Conservation (phyloP, 2,329 filamentous ascomycete species). For the Fusarium azukiicola region DNA sequence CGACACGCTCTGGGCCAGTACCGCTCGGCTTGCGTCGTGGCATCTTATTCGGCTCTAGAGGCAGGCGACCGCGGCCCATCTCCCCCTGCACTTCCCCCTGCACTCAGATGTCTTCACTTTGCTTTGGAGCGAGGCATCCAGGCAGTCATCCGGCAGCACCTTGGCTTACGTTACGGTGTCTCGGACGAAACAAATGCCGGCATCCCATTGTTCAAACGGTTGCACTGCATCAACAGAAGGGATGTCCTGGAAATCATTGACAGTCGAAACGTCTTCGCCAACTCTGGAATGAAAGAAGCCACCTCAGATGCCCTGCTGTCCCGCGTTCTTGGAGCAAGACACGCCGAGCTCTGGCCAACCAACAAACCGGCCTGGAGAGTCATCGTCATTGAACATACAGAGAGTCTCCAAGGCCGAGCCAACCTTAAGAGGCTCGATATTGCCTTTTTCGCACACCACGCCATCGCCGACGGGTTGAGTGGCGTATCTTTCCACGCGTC, state of each 20-base stretch:
- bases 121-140: slow-evolving; percentile 20
- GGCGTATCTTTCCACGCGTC: slow-evolving; percentile 29
- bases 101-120: not conserved
- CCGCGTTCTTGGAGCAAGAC: not conserved
- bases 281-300: accelerated
- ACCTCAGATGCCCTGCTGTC: not conserved
- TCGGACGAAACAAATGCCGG: not conserved
- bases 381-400: not conserved
- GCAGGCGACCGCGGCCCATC: not conserved
- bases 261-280: not conserved
- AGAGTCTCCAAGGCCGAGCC: not conserved
- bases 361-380: slow-evolving; percentile 38
- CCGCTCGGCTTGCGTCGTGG: slow-evolving; percentile 33
- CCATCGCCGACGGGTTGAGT: slow-evolving; percentile 38
- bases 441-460: slow-evolving; percentile 37
- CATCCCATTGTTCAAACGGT: slow-evolving; percentile 2
- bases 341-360: slow-evolving; percentile 15
- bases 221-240: not conserved
- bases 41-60: slow-evolving; percentile 9
- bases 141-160: slow-evolving; percentile 17
- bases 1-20: slow-evolving; percentile 29
- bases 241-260: slow-evolving; percentile 19
- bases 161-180: slow-evolving; percentile 13
- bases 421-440: slow-evolving; percentile 4
- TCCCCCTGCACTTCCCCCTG: too few relatives aligned